Evolutionary conservation across 345 rosid genomes (phyloP).

Genomic region (Citrus cavaleriei): DNA sequence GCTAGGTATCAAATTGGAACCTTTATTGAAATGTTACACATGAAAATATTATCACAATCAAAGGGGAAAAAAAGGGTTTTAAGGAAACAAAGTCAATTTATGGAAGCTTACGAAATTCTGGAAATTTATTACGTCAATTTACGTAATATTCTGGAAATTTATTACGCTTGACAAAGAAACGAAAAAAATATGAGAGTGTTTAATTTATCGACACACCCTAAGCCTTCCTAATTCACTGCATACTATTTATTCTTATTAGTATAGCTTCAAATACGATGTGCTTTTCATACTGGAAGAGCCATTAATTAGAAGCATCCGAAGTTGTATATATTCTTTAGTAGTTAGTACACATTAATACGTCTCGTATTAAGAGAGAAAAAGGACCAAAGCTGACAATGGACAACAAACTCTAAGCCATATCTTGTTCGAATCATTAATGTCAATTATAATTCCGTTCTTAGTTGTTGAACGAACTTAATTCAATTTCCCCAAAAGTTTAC

Average conservation of each 20-base stretch:
- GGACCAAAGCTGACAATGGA: neutral
- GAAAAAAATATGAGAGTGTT: too few relatives aligned
- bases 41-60: too few relatives aligned
- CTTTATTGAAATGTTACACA: neutral
- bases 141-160: neutral
- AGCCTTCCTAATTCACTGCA: too few relatives aligned
- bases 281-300: neutral
- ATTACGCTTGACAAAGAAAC: too few relatives aligned
- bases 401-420: neutral
- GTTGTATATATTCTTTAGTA: neutral
- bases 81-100: too few relatives aligned
- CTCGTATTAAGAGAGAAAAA: neutral
- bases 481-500: neutral
- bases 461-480: constrained; percentile 1
- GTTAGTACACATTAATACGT: neutral
- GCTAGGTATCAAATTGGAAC: neutral
- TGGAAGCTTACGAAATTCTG: neutral
- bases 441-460: neutral
- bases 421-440: neutral
- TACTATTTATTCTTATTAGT: neutral
- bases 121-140: too few relatives aligned
- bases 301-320: neutral
- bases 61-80: neutral
- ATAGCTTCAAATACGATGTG: neutral
- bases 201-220: too few relatives aligned